Conservation (phyloP, 2,329 filamentous ascomycete genomes). For the Aspergillus hortae region DNA sequence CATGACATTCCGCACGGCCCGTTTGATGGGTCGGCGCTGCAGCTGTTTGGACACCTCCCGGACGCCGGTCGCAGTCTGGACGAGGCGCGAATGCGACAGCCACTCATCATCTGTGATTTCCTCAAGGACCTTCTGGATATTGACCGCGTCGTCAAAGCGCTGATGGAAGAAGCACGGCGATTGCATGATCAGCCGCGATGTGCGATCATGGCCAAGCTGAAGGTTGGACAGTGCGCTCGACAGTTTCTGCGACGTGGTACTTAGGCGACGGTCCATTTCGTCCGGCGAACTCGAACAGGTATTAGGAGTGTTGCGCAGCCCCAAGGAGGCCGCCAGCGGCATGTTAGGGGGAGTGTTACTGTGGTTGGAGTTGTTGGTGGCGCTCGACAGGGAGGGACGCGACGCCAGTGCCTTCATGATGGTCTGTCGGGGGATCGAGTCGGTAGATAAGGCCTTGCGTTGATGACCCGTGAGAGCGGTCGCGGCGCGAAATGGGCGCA, state of each 20-base stretch:
- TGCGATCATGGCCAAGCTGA: constrained; percentile 44
- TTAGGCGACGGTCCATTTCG: constrained; percentile 35
- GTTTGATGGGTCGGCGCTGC: constrained; percentile 84
- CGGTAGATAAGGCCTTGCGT: constrained; percentile 56
- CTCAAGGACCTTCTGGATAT: constrained; percentile 90
- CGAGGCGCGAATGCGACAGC: constrained; percentile 88
- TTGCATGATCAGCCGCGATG: constrained; percentile 63
- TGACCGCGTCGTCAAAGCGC: constrained; percentile 91
- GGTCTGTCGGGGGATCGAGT: constrained; percentile 71
- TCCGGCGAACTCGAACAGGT: constrained; percentile 20
- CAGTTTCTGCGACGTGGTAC: constrained; percentile 57
- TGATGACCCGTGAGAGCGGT: constrained; percentile 36
- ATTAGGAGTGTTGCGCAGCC: constrained; percentile 49
- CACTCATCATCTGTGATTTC: constrained; percentile 85
- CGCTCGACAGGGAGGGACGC: constrained; percentile 29
- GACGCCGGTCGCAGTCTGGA: constrained; percentile 92
- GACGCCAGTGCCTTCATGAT: constrained; percentile 79
- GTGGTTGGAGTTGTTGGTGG: constrained; percentile 11
- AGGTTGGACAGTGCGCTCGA: constrained; percentile 56
- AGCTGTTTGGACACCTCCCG: constrained; percentile 94
- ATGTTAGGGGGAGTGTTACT: constrained; percentile 55
- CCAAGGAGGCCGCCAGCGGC: constrained; percentile 61
- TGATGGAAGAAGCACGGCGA: constrained; percentile 98
- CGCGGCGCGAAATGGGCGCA: constrained; percentile 33
- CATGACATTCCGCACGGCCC: constrained; percentile 92